Conservation (phyloP, 331 rosid genomes). For the Telfairia occidentalis region DNA sequence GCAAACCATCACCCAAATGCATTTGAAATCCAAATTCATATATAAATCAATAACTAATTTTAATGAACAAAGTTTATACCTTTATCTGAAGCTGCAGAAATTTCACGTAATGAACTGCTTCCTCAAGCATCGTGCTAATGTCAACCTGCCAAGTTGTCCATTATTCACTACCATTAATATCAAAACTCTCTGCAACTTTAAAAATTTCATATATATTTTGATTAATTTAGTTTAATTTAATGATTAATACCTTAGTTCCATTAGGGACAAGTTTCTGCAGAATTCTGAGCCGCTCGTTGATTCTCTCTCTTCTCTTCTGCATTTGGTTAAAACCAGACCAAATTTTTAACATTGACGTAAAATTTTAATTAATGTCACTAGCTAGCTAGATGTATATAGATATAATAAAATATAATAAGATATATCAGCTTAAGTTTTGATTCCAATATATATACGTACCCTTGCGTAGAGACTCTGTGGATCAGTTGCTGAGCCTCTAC, state of each 20-base stretch:
- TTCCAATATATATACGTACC: too few species aligned
- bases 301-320: conserved; percentile 95
- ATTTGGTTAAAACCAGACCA: background rate
- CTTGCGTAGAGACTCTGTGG: conserved; percentile 95
- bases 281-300: conserved; percentile 62
- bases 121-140: conserved; percentile 98
- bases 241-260: conserved; percentile 63
- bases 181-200: background rate
- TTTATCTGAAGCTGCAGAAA: conserved; percentile 88
- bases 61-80: conserved; percentile 24
- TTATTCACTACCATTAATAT: background rate
- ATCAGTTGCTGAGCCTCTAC: conserved; percentile 89
- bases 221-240: background rate
- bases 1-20: background rate
- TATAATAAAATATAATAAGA: too few species aligned
- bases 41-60: background rate
- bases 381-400: too few species aligned
- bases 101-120: conserved; percentile 79
- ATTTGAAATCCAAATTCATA: background rate
- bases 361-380: too few species aligned
- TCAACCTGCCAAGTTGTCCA: conserved; percentile 44
- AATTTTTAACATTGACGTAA: too few species aligned
- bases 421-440: too few species aligned
- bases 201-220: background rate
- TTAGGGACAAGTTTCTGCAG: conserved; percentile 79